phyloP scores from a whole-genome alignment of 1,139 yeast genomes.

The Wickerhamomyces sp. region DNA sequence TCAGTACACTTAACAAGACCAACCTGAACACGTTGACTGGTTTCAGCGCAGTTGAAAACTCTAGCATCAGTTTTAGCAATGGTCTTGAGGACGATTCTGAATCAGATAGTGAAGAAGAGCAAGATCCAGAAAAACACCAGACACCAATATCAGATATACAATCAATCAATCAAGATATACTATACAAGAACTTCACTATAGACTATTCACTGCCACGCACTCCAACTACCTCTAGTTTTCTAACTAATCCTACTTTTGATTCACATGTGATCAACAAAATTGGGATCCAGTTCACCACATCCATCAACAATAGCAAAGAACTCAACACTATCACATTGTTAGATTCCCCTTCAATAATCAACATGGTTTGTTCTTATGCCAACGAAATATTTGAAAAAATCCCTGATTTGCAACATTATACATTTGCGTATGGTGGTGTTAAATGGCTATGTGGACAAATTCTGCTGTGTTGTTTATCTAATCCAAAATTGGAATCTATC shows the following conservation, averaged over 20 bases:
- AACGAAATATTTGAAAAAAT: constrained; percentile 11
- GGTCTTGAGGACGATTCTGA: background rate
- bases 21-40: background rate
- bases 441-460: constrained; percentile 14
- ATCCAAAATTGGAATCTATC: constrained; percentile 8
- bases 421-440: constrained; percentile 15
- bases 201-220: constrained; percentile 4
- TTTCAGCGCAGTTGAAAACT: background rate
- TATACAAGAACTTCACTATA: constrained; percentile 8
- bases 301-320: constrained; percentile 8
- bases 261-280: constrained; percentile 9
- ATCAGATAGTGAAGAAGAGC: background rate
- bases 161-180: background rate
- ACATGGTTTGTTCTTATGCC: constrained; percentile 13
- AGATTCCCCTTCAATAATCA: constrained; percentile 10
- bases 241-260: constrained; percentile 1
- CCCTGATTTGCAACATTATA: constrained; percentile 10
- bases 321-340: constrained; percentile 1
- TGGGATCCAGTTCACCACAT: constrained; percentile 7
- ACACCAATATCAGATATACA: background rate
- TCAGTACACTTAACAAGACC: background rate
- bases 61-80: background rate
- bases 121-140: background rate
- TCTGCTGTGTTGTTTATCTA: constrained; percentile 7
- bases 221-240: background rate